phyloP scores from a whole-genome alignment of 345 rosid species.

The Sisymbrium irio region DNA sequence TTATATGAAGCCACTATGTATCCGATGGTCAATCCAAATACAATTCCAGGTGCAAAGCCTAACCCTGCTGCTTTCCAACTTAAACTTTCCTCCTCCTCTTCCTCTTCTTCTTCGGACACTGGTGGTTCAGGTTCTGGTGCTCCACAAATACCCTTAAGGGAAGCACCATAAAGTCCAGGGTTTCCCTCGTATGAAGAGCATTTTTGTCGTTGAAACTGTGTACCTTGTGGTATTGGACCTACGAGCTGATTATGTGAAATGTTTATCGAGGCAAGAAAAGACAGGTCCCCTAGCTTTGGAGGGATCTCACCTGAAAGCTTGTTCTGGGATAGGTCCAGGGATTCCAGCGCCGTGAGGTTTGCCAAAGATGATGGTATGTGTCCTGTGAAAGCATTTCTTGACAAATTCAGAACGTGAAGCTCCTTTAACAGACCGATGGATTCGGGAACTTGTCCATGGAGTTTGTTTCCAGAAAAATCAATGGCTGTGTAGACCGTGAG shows the following conservation, averaged over 20 bases:
- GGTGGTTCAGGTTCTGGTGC: background rate
- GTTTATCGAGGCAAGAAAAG: background rate
- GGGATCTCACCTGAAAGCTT: constrained; percentile 7
- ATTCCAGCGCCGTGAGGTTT: background rate
- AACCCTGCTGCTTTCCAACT: constrained; percentile 6
- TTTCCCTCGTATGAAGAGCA: constrained; percentile 3
- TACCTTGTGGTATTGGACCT: background rate
- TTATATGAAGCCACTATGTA: background rate
- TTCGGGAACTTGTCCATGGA: background rate
- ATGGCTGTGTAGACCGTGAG: background rate
- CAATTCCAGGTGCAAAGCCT: background rate
- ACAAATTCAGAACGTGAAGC: background rate
- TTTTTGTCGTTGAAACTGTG: background rate
- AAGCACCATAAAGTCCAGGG: background rate
- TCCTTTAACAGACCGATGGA: background rate
- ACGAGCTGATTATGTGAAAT: background rate
- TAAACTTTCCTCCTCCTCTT: background rate
- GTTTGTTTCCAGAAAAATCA: background rate
- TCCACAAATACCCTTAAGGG: constrained; percentile 1
- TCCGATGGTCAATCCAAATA: background rate
- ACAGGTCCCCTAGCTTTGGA: background rate
- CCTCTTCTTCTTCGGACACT: background rate
- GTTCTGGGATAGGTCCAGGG: background rate
- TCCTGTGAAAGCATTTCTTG: background rate
- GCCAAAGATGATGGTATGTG: background rate